Percentiles rank a stretch among this genome's conserved stretches.
phyloP scores from a whole-genome alignment of 225 moss, liverwort and hornwort species.

The Marchantia paleacea region DNA sequence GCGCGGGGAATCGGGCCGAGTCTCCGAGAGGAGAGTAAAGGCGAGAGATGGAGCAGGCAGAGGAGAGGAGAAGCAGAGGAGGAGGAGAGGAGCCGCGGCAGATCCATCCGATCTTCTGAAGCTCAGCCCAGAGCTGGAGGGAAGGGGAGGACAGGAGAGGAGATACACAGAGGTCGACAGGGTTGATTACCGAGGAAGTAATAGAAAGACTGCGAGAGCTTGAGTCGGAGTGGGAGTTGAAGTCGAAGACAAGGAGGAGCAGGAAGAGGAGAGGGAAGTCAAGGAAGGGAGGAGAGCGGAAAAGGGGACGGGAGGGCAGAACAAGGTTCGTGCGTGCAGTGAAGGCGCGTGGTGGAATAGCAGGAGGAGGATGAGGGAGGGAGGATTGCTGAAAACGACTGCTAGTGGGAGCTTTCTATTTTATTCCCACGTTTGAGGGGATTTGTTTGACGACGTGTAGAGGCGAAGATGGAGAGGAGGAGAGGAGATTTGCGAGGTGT shows the following conservation, averaged over 20 bases:
- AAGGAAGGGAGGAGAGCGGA: background rate
- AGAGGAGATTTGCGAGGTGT: constrained; percentile 1
- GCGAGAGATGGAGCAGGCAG: background rate
- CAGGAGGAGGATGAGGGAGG: background rate
- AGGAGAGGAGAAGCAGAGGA: constrained; percentile 5
- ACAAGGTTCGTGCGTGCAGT: constrained; percentile 18
- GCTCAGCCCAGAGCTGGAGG: constrained; percentile 9
- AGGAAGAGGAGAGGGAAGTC: too few species aligned
- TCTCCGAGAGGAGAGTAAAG: constrained; percentile 9
- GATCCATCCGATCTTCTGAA: constrained; percentile 17
- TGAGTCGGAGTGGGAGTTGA: background rate
- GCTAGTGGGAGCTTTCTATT: constrained; percentile 15
- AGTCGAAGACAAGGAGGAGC: background rate
- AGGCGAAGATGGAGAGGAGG: constrained; percentile 9
- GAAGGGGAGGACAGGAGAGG: too few species aligned
- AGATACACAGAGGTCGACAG: background rate
- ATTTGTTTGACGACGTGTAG: constrained; percentile 24
- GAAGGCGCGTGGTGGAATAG: constrained; percentile 14
- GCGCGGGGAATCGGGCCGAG: too few species aligned
- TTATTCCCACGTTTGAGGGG: constrained; percentile 20
- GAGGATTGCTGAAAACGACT: constrained; percentile 10
- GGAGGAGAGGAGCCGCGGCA: background rate
- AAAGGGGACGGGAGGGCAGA: background rate
- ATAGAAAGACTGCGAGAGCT: background rate
- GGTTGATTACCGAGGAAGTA: constrained; percentile 1